Base-by-base conservation (phyloP, 78 protist species). In the Anaeramoeba flamelloides region DNA sequence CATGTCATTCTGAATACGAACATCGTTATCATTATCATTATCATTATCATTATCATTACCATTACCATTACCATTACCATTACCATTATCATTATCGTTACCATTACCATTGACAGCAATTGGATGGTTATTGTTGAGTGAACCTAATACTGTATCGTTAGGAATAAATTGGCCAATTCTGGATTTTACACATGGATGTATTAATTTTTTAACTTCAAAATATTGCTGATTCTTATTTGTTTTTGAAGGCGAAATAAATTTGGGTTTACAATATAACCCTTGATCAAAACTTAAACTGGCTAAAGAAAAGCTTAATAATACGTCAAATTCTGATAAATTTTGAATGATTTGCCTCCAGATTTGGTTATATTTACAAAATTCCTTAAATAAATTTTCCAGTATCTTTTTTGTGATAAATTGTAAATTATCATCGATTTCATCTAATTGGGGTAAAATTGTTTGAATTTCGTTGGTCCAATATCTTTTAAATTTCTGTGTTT, bases 21-120 rank as follows among this genome's bases (percentile, higher is more conserved):
- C 17, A 53, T 53, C 69, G 69, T 53, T 53, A 53, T 53, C 69
- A 53, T 53, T 53, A 53, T 53, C 69, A 53, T 53, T 53, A 53
- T 53, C 69, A 53, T 53, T 53, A 53, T 53, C 69, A 53, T 53
- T 53, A 53, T 53, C 69, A 53, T 53, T 53, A 53, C 17, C 69
- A 53, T 53, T 53, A 53, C 17, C 69, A 53, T 53, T 53, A 53
- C 17, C 8, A 53, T 53, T 53, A 53, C 17, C 69, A 53, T 53
- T 53, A 53, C 17, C 69, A 53, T 53, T 53, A 53, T 53, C 69
- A 53, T 53, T 53, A 53, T 53, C 69, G 17, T 53, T 53, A 53
- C 17, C 69, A 53, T 53, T 53, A 53, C 17, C 69, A 53, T 53
- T 53, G 17, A 26, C 69, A 53, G n/a, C n/a, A n/a, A n/a, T n/a